Conservation (phyloP, 31 red algal genomes). For the Pterothamnion heteromorphum region DNA sequence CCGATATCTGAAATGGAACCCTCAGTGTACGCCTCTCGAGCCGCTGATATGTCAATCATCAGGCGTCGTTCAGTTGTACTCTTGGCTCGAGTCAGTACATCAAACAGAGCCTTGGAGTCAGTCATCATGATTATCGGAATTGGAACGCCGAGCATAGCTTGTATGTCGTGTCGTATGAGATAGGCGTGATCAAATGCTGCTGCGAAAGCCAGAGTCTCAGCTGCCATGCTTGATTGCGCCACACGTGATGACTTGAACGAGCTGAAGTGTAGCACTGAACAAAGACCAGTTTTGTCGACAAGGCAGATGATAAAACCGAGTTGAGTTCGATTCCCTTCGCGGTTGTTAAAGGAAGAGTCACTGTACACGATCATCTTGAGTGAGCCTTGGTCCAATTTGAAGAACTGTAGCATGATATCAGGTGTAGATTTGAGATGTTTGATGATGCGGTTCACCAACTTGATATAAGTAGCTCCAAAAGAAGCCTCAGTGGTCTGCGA, state of each 20-base stretch:
- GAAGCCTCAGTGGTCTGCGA: too few species aligned
- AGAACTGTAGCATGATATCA: too few species aligned
- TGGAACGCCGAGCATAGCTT: not conserved
- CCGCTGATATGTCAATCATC: not conserved
- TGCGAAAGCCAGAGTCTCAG: not conserved
- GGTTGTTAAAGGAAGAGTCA: not conserved
- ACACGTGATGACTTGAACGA: not conserved
- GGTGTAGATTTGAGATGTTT: too few species aligned
- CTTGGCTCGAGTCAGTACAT: not conserved
- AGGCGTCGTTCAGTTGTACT: not conserved
- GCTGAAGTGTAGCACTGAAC: not conserved
- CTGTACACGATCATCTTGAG: too few species aligned
- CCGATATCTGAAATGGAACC: not conserved
- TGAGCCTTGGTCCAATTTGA: too few species aligned
- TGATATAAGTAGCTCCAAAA: too few species aligned
- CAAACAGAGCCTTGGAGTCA: not conserved
- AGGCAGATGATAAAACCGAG: conserved; percentile 4
- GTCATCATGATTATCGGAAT: not conserved
- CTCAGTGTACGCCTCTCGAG: not conserved
- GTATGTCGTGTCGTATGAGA: too few species aligned
- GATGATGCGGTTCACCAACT: too few species aligned
- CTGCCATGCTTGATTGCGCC: not conserved
- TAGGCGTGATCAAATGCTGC: too few species aligned
- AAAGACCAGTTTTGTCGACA: not conserved
- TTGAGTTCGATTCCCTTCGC: not conserved